These are phyloP conservation scores for Acanthochlamys bracteata DNA, from an alignment of 106 monocot species.

Conservation along the genomic window DNA sequence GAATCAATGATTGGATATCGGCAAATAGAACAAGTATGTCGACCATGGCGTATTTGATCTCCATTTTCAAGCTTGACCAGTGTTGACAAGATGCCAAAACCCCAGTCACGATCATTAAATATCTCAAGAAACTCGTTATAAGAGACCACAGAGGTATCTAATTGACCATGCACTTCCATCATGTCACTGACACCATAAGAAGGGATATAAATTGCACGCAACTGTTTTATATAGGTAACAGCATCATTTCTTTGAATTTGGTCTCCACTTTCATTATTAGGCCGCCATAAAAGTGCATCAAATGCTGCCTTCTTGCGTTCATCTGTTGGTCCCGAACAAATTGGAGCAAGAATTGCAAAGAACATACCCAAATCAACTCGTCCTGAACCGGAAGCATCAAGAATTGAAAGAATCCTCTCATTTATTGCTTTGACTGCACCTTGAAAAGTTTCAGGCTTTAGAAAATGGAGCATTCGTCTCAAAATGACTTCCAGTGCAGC, in stretches of 20 bases:
- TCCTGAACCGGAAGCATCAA: conserved; percentile 79
- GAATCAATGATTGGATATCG: conserved; percentile 88
- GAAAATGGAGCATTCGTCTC: conserved; percentile 61
- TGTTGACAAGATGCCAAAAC: conserved; percentile 86
- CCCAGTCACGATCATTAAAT: conserved; percentile 96
- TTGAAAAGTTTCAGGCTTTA: conserved; percentile 82
- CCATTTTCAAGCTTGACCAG: conserved; percentile 88
- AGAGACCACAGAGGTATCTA: conserved; percentile 64
- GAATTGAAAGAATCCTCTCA: conserved; percentile 74
- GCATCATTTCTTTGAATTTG: conserved; percentile 63
- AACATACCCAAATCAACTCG: conserved; percentile 92
- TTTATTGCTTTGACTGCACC: conserved; percentile 85
- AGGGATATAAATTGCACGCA: conserved; percentile 90
- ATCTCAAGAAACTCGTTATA: conserved; percentile 80
- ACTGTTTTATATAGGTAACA: conserved; percentile 58
- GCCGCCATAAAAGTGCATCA: conserved; percentile 81
- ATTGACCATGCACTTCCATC: conserved; percentile 78
- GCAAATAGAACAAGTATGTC: conserved; percentile 70
- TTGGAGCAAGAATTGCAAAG: conserved; percentile 76
- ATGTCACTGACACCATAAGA: conserved; percentile 76
- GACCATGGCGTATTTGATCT: conserved; percentile 71
- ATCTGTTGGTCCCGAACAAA: conserved; percentile 58
- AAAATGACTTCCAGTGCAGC: conserved; percentile 85
- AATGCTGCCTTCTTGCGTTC: conserved; percentile 64
- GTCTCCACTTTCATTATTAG: conserved; percentile 44